These are phyloP conservation scores for Cadophora sp. DNA, from an alignment of 2,329 filamentous ascomycete genomes.

Conservation along the genomic window DNA sequence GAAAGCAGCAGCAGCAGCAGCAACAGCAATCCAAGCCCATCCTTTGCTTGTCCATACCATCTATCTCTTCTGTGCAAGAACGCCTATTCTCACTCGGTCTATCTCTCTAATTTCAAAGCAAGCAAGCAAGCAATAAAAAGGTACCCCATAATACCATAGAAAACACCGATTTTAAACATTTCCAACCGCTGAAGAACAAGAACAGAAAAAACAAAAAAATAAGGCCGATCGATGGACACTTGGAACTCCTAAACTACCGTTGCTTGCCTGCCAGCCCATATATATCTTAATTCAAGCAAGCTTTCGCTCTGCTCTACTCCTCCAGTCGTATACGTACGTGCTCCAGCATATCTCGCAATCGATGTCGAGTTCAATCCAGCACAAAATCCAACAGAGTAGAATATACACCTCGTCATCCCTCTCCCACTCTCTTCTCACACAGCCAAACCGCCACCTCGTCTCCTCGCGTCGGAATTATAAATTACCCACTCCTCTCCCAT, in stretches of 20 bases:
- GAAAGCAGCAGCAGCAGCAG: no score
- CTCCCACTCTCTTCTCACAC: neutral
- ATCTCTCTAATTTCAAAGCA: neutral
- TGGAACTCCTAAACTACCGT: constrained; percentile 13
- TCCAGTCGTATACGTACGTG: neutral
- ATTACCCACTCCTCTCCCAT: neutral
- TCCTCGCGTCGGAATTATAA: neutral
- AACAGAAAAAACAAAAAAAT: neutral
- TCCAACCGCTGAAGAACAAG: neutral
- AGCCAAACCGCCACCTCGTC: neutral
- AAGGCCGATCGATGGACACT: neutral
- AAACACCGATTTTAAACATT: neutral
- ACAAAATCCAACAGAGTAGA: constrained; percentile 3
- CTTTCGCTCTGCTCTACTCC: neutral
- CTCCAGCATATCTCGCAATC: neutral
- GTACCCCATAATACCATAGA: neutral
- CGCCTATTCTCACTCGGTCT: neutral
- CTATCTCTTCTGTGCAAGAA: neutral
- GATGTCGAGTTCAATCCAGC: constrained; percentile 6
- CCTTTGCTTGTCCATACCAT: neutral
- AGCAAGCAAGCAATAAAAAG: neutral
- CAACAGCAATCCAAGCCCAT: neutral
- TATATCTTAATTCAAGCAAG: constrained; percentile 11
- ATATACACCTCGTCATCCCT: neutral
- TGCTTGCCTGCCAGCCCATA: neutral